A percentile compares a stretch with the other conserved stretches of the same genome.
phyloP scores from a whole-genome alignment of 2,329 filamentous ascomycete genomes.

The Sphaceloma murrayae region DNA sequence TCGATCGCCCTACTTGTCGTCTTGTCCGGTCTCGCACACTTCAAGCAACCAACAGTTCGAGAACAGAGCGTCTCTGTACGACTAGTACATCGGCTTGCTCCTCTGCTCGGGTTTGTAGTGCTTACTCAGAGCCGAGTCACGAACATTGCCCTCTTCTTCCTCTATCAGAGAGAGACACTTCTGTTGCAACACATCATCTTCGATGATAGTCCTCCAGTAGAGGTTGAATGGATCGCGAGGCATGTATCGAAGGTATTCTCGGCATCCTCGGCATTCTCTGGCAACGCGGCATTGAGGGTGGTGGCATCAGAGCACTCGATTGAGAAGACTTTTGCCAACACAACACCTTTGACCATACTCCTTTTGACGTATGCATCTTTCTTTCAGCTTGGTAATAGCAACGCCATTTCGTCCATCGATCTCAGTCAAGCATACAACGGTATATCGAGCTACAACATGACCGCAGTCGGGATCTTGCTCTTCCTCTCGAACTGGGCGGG shows the following conservation, averaged over 20 bases:
- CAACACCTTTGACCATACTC: conserved; percentile 60
- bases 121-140: conserved; percentile 77
- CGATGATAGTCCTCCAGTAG: conserved; percentile 1
- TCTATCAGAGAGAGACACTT: conserved; percentile 54
- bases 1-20: conserved; percentile 28
- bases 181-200: conserved; percentile 28
- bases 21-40: conserved; percentile 23
- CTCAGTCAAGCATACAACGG: conserved; percentile 94
- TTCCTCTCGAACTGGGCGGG: conserved; percentile 89
- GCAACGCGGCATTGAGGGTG: too few species aligned
- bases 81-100: conserved; percentile 41
- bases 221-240: neutral
- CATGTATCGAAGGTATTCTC: conserved; percentile 2
- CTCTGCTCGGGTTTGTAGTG: conserved; percentile 66
- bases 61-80: conserved; percentile 13
- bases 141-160: conserved; percentile 75
- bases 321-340: conserved; percentile 15
- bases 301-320: too few species aligned
- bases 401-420: conserved; percentile 92
- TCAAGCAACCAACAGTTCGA: neutral
- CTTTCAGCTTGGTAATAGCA: conserved; percentile 83
- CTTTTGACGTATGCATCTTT: conserved; percentile 75
- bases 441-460: conserved; percentile 66
- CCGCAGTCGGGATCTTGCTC: conserved; percentile 72
- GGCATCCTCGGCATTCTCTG: too few species aligned